Evolutionary conservation across 345 rosid genomes (phyloP), one percentile per base, ranked within the genome.

Genomic region (Dimocarpus longan): DNA sequence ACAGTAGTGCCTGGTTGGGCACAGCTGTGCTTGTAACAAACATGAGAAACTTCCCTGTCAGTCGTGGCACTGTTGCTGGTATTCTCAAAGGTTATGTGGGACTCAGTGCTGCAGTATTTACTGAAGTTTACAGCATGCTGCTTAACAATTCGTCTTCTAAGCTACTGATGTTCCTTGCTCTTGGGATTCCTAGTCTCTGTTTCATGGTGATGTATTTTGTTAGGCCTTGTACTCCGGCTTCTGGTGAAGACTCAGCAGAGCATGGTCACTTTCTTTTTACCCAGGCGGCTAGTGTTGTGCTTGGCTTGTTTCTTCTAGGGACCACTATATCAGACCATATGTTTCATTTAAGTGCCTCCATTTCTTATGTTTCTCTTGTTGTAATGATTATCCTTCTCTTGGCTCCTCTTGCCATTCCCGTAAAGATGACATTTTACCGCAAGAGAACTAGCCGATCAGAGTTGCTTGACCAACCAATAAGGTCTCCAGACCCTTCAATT

Each of bases 41-140:
- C 85, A 92, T 92, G 95, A 86, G 95, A 76, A 92, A 92, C 84
- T 92, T 92, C 78, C 92, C 93, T 10, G 73, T 83, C 8, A 89
- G 85, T 78, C 79, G 92, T 75, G 95, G 93, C 75, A 87, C 88
- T 0, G 91, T 92, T 6, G 90, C 93, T 46, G 92, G 92, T 37
- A 87, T 90, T 80, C 91, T 90, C 70, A 92, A 92, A 80, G 92
- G 95, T 56, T 92, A 89, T 68, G 83, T 84, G 6, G 95, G 93
- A 13, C 85, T 92, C 44, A 85, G 92, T 73, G 93, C 93, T 44
- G 92, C 90, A 5, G 92, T 92, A 10, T 92, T 89, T 68, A 92
- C 95, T 13, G 87, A 80, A 78, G 52, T 91, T 62, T 91, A 87
- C 32, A 76, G 85, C 79, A 77, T 82, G 66, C 66, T 91, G 78